Evolutionary conservation across 108 stramenopile genomes (phyloP).

Genomic region (Schizochytrium sp.): DNA sequence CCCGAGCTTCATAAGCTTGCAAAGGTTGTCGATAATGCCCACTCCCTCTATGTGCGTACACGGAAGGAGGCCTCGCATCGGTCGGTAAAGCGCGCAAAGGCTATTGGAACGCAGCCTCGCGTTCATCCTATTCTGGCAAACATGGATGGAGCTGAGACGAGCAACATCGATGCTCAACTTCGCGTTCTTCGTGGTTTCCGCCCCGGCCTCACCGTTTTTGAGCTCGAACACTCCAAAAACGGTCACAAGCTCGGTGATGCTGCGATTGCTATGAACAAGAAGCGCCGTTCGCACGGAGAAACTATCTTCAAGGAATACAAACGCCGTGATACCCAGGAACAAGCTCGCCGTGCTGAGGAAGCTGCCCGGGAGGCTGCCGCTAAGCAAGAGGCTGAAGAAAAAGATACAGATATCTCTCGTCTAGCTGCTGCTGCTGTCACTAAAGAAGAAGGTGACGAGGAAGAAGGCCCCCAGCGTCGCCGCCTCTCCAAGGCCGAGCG

Average conservation of each 20-base stretch:
- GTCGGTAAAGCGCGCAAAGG: not conserved
- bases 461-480: slow-evolving; percentile 70
- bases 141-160: not conserved
- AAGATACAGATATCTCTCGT: not conserved
- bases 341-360: not conserved
- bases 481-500: slow-evolving; percentile 92
- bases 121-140: not conserved
- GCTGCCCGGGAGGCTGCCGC: not conserved
- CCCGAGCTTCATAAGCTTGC: slow-evolving; percentile 62
- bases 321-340: not conserved
- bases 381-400: not conserved
- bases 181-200: slow-evolving; percentile 35
- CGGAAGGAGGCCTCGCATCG: slow-evolving; percentile 83
- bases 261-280: slow-evolving; percentile 20
- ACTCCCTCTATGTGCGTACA: slow-evolving; percentile 93
- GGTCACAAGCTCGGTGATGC: slow-evolving; percentile 28
- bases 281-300: not conserved
- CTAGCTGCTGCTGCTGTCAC: not conserved
- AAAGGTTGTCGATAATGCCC: slow-evolving; percentile 76
- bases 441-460: not conserved
- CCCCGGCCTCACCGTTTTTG: slow-evolving; percentile 49
- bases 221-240: slow-evolving; percentile 54
- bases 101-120: not conserved
- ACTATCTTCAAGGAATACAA: slow-evolving; percentile 3
- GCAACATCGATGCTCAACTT: not conserved